Base-by-base conservation (phyloP, 2,329 filamentous ascomycete genomes). In the Aureobasidium sp. region DNA sequence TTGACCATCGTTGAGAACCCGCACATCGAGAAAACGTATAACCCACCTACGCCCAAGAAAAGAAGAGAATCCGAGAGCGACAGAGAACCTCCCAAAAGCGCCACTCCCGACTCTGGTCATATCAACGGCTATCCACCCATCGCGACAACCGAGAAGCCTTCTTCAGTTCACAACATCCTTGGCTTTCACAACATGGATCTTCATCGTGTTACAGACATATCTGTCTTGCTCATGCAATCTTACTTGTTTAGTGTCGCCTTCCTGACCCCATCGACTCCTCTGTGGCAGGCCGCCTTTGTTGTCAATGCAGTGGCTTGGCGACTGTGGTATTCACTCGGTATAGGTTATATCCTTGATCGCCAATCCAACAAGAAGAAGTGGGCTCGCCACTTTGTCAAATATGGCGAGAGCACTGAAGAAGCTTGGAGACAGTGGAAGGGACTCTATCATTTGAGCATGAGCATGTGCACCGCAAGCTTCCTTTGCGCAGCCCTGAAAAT, bases 371-470 rank as follows among this genome's bases (percentile, higher is more conserved):
- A 87, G 75, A 97, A 97, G 78, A 86, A 89, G 74, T 97, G 94
- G 91, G 97, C 93, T 16, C 86, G 94, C 30, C 94, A 99, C 77
- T 99, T 97, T 72, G 84, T 99, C 76, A 99, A 99, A 74, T 97
- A 88, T 70, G 94, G 94, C 64, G 94, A 97, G 73, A 91, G 84
- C 64, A 87, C 87, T 3, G 87, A 88, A 64, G 94, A 97, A 75
- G 93, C 93, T 4, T 99, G 94, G 94, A 86, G 88, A 62, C 93
- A 99, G 73, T 99, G 94, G 94, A 97, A 97, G 76, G 91, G 89
- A 36, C 85, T 96, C 70, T 97, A 97, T 70, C 91, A 99, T 72
- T 81, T 97, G 67, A 95, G 90, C 75, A 92, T 93, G 83, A 85
- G 86, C 62, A 86, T 97, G 84, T 93, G 89, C 75, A 93, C 96